phyloP scores from a whole-genome alignment of 495 filamentous ascomycete genomes.

The Penicillium psychrofluorescens region DNA sequence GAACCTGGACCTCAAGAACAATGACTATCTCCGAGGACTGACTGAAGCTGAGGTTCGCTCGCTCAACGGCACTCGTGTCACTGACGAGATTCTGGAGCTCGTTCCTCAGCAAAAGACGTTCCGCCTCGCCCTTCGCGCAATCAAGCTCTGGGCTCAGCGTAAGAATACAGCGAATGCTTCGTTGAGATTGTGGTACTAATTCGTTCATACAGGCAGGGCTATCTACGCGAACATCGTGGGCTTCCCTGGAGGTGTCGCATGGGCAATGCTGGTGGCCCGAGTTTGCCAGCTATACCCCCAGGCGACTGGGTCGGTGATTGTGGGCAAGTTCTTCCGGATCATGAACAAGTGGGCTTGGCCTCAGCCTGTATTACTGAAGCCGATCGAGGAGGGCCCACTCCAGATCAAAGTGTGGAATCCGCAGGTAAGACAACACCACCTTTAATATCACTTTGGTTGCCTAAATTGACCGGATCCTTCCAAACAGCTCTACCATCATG shows the following conservation, averaged over 20 bases:
- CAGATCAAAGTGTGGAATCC: constrained; percentile 92
- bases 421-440: constrained; percentile 42
- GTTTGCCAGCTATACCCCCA: constrained; percentile 97
- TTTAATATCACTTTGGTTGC: too few species aligned
- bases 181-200: not conserved
- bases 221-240: constrained; percentile 95
- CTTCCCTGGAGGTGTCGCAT: constrained; percentile 93
- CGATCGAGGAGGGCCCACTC: constrained; percentile 74
- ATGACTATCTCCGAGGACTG: constrained; percentile 74
- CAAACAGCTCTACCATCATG: constrained; percentile 65
- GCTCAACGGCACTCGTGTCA: constrained; percentile 88
- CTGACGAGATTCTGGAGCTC: constrained; percentile 79
- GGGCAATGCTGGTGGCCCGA: constrained; percentile 93
- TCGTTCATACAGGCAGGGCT: constrained; percentile 51
- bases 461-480: not conserved
- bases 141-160: constrained; percentile 96
- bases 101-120: constrained; percentile 89
- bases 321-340: constrained; percentile 89
- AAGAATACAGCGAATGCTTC: constrained; percentile 10
- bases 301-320: constrained; percentile 75
- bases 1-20: constrained; percentile 70
- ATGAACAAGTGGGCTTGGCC: constrained; percentile 93
- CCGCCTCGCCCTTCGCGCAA: constrained; percentile 74
- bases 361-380: constrained; percentile 78
- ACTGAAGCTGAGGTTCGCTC: constrained; percentile 81